A percentile compares a stretch with the other conserved stretches of the same genome.
Conservation (phyloP, 2,329 filamentous ascomycete genomes). For the Cladosporium colombiae region DNA sequence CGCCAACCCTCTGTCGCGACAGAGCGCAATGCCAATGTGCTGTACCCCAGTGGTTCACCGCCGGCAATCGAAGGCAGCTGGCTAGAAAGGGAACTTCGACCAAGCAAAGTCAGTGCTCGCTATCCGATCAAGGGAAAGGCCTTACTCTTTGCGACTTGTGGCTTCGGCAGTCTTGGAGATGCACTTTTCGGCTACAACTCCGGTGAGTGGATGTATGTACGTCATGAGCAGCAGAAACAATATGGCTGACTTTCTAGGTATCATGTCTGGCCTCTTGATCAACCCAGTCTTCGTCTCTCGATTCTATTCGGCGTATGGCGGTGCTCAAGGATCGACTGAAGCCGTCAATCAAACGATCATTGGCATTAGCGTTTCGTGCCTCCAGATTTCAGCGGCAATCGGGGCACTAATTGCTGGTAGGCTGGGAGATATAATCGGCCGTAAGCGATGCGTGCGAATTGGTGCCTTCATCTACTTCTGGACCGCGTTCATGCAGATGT, state of each 20-base stretch:
- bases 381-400: constrained; percentile 82
- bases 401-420: constrained; percentile 81
- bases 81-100: constrained; percentile 41
- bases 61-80: constrained; percentile 25
- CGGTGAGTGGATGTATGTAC: constrained; percentile 14
- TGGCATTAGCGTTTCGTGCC: constrained; percentile 91
- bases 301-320: constrained; percentile 43
- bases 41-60: constrained; percentile 16
- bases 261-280: constrained; percentile 45
- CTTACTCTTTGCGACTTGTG: constrained; percentile 43
- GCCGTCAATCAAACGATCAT: constrained; percentile 53
- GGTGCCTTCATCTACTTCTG: constrained; percentile 47
- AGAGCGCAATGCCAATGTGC: constrained; percentile 27
- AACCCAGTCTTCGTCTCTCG: constrained; percentile 44
- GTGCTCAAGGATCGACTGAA: constrained; percentile 38
- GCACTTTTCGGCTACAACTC: constrained; percentile 47
- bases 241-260: constrained; percentile 25
- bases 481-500: constrained; percentile 66
- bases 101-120: constrained; percentile 38
- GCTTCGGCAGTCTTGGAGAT: constrained; percentile 45
- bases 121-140: constrained; percentile 42
- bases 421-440: constrained; percentile 84
- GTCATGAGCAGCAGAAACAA: neutral
- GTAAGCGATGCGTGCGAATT: constrained; percentile 74
- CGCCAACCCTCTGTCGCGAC: constrained; percentile 17